Evolutionary conservation across 768 basidiomycete genomes (phyloP), one percentile per base, ranked within the genome.

Genomic region (Kwoniella sp.): DNA sequence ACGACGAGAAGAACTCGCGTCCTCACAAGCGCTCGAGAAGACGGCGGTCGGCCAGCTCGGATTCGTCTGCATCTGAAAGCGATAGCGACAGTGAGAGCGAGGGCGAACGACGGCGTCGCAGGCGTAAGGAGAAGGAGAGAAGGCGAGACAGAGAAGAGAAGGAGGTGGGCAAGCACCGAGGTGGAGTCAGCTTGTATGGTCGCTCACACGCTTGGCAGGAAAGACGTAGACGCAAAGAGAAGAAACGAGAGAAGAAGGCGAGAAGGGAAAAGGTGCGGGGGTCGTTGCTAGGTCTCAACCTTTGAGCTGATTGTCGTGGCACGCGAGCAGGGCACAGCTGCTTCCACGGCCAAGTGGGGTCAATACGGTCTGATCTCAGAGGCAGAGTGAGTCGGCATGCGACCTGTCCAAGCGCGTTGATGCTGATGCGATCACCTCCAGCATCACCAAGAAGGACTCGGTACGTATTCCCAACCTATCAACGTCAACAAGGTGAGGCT

Each of bases 361-460:
- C 89, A 88, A 73, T 85, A 87, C 73, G 91, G 91, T 2, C 80
- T 88, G 48, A 89, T 95, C 50, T 80, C 80, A 26, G 91, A 92
- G 65, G 69, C 81, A 3, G 89, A 93, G 90, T 93, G 62, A 67
- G 87, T 79, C 17, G 8, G n/a, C 17, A 20, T 50, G 12, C 34
- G 4, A 12, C n/a, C 25, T 23, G 15, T 46, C 41, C 29, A 14
- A 44, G 60, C 37, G 46, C 38, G 27, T 29, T 32, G 15, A 19
- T 25, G 12, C 39, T 34, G 43, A 14, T 41, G 53, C 43, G 11
- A 28, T 25, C 2, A n/a, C 23, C 34, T 34, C 0, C 32, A 91
- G 89, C 65, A 81, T 90, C 48, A 88, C 85, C 68, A 84, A 79
- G 49, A 92, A 89, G 67, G 82, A 82, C 26, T 81, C 66, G 40